Evolutionary conservation across 2,329 filamentous ascomycete species (phyloP), one percentile per base, ranked within the genome.

Genomic region (Cordyceps tenuipes): DNA sequence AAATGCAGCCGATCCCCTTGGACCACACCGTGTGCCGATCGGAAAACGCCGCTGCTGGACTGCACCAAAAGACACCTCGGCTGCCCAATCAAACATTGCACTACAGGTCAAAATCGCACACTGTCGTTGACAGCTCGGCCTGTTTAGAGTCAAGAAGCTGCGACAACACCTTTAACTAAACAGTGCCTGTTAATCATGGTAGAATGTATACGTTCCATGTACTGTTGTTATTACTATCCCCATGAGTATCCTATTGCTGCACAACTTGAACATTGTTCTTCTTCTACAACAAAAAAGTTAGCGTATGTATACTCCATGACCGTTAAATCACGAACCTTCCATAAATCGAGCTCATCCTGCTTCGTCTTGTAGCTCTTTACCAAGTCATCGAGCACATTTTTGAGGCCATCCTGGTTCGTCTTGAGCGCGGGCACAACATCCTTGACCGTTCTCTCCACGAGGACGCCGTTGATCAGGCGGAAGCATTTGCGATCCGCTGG

Each of bases 301-400:
- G 66, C 65, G 60, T 64, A 39, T 41, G 34, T 48, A 8, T 46
- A 34, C 13, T 39, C 9, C 5, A 46, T 41, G 31, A 7, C 7
- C 8, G 17, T 29, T 29, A 43, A 21, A 49, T 17, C 12, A 15
- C 56, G 21, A 59, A 95, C 93, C 90, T 99, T 99, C 94, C 94
- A 99, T 74, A 88, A 92, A 72, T 99, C 93, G 80, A 99, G 84
- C 71, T 99, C 94, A 47, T 91, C 86, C 74, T 99, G 92, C 76
- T 96, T 96, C 36, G 80, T 77, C 79, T 96, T 96, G 81, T 97
- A 97, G 76, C 96, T 91, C 82, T 96, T 97, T 66, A 97, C 83
- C 64, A 99, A 77, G 72, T 97, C 93, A 64, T 97, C 92, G 59
- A 97, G 79, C 34, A 97, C 91, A 76, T 96, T 95, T 76, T 89